Evolutionary conservation across 2,329 filamentous ascomycete species (phyloP).

Genomic region (Fusarium acutatum): DNA sequence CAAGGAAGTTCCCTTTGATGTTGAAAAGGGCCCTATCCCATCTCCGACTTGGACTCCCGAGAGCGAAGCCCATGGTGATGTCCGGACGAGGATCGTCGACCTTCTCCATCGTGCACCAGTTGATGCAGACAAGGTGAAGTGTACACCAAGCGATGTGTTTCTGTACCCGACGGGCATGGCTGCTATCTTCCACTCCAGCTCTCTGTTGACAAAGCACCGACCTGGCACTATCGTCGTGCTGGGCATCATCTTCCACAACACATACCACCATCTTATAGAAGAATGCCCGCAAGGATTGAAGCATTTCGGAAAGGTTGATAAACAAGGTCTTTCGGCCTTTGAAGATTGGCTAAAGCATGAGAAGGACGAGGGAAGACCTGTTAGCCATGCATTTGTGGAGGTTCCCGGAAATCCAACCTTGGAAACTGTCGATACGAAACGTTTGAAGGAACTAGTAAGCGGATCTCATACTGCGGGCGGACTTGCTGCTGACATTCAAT

Average conservation of each 20-base stretch:
- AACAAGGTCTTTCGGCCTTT: slow-evolving; percentile 53
- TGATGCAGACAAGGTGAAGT: slow-evolving; percentile 39
- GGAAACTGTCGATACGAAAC: slow-evolving; percentile 45
- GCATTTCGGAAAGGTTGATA: slow-evolving; percentile 57
- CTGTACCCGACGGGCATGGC: slow-evolving; percentile 66
- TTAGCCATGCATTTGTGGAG: slow-evolving; percentile 60
- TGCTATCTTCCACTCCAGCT: slow-evolving; percentile 55
- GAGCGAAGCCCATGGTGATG: slow-evolving; percentile 46
- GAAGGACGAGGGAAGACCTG: slow-evolving; percentile 47
- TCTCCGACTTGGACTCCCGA: slow-evolving; percentile 52
- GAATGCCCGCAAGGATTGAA: slow-evolving; percentile 54
- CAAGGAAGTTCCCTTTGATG: slow-evolving; percentile 45
- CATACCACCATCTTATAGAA: slow-evolving; percentile 57
- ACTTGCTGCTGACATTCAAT: background rate
- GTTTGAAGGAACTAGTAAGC: slow-evolving; percentile 52
- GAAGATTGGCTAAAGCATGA: slow-evolving; percentile 55
- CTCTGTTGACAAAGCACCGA: slow-evolving; percentile 47
- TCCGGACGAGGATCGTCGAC: slow-evolving; percentile 52
- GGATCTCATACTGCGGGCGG: background rate
- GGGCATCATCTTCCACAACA: slow-evolving; percentile 62
- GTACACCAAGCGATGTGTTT: slow-evolving; percentile 54
- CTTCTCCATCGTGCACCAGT: slow-evolving; percentile 54
- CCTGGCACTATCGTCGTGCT: slow-evolving; percentile 53
- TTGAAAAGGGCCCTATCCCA: slow-evolving; percentile 31
- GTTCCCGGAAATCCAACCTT: slow-evolving; percentile 50